Evolutionary conservation across 352 stramenopile species (phyloP).

Genomic region (Globisporangium solare): DNA sequence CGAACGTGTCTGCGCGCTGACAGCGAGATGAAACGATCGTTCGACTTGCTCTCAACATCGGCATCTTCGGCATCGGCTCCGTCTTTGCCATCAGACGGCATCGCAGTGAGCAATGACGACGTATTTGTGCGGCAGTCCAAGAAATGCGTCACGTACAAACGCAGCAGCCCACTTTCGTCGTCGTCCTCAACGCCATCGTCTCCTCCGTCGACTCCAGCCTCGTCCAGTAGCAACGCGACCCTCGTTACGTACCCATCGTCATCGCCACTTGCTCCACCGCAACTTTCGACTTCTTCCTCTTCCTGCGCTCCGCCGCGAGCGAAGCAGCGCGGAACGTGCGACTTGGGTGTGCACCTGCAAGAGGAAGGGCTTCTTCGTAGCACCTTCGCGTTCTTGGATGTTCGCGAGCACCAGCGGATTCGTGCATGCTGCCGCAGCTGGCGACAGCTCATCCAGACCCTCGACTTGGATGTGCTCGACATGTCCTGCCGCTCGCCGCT

Average conservation of each 20-base stretch:
- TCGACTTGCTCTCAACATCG: conserved; percentile 25
- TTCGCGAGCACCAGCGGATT: conserved; percentile 69
- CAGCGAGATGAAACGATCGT: conserved; percentile 41
- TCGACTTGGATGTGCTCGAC: conserved; percentile 63
- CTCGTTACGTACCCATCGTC: neutral
- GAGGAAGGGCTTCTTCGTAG: conserved; percentile 58
- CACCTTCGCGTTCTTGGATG: conserved; percentile 65
- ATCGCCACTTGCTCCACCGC: neutral
- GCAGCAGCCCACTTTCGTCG: neutral
- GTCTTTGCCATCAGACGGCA: neutral
- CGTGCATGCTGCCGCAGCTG: conserved; percentile 52
- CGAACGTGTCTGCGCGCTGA: no score
- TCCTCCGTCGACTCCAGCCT: no score
- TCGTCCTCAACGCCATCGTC: no score
- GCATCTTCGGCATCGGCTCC: neutral
- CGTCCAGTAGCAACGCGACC: conserved; percentile 1
- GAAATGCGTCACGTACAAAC: conserved; percentile 14
- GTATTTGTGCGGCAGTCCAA: conserved; percentile 12
- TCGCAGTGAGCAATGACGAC: conserved; percentile 6
- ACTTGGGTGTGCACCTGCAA: conserved; percentile 35
- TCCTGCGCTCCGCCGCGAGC: no score
- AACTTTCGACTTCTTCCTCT: no score
- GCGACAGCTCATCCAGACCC: conserved; percentile 59
- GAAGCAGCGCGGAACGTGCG: conserved; percentile 7
- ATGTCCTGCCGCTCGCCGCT: conserved; percentile 56